Evolutionary conservation across 495 filamentous ascomycete genomes (phyloP).

Genomic region (Penicillium pulvis): DNA sequence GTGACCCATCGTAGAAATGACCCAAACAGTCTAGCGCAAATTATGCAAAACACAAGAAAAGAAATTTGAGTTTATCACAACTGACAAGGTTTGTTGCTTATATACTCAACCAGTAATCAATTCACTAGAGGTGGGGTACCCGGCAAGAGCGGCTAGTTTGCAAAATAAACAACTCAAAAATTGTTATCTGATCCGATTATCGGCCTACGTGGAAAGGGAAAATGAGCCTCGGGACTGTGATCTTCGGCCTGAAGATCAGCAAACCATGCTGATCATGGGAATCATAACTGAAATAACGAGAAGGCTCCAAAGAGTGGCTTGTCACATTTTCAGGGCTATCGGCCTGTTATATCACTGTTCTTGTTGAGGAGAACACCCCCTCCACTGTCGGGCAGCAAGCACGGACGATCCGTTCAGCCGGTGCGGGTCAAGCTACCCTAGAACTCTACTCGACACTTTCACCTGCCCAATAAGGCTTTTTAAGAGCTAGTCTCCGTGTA

Average conservation of each 20-base stretch:
- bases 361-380: background rate
- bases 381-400: background rate
- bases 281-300: background rate
- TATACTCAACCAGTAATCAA: background rate
- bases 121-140: background rate
- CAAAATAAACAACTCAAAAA: background rate
- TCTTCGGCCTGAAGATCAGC: background rate
- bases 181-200: slow-evolving; percentile 4
- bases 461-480: too few species aligned
- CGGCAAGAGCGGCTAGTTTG: background rate
- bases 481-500: too few species aligned
- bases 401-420: background rate
- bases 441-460: background rate
- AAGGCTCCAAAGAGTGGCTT: background rate
- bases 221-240: too few species aligned
- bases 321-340: background rate
- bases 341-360: background rate
- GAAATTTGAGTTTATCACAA: background rate
- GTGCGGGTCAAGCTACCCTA: background rate
- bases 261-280: background rate
- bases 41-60: background rate
- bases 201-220: background rate
- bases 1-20: background rate
- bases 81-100: background rate
- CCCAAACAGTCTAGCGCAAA: background rate